phyloP scores from a whole-genome alignment of 2,329 filamentous ascomycete species.

The Sporothrix phasma region DNA sequence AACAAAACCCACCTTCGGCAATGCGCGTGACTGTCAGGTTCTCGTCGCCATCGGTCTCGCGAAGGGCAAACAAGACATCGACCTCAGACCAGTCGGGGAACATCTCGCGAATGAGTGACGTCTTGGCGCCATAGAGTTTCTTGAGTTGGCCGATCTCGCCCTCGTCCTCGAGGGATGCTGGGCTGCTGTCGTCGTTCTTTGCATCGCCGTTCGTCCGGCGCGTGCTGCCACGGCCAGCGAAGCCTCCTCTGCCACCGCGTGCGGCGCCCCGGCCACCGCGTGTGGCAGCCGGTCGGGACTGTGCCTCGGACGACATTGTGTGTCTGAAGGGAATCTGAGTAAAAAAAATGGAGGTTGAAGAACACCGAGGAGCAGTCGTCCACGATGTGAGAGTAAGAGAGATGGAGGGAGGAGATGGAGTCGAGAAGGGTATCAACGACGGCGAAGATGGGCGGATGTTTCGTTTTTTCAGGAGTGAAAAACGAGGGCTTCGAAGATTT shows the following conservation, averaged over 20 bases:
- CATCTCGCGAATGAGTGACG: conserved; percentile 78
- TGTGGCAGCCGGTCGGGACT: conserved; percentile 69
- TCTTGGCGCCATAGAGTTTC: conserved; percentile 73
- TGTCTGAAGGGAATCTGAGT: conserved; percentile 29
- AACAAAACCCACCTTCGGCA: conserved; percentile 54
- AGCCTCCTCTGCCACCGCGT: conserved; percentile 74
- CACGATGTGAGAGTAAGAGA: conserved; percentile 1
- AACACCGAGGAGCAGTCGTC: background rate
- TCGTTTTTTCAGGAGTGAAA: background rate
- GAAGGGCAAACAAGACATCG: conserved; percentile 83
- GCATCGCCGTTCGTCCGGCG: conserved; percentile 65
- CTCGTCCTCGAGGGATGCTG: conserved; percentile 62
- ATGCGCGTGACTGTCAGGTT: conserved; percentile 67
- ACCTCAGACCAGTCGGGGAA: conserved; percentile 94
- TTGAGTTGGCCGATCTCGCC: conserved; percentile 87
- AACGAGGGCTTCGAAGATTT: conserved; percentile 8
- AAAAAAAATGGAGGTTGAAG: background rate
- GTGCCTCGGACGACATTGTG: conserved; percentile 92
- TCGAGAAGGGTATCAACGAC: background rate
- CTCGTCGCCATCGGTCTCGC: conserved; percentile 77
- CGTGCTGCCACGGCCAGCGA: conserved; percentile 59
- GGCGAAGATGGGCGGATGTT: background rate
- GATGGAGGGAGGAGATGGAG: background rate
- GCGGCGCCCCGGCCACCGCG: conserved; percentile 77
- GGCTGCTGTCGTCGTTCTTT: conserved; percentile 45